These are phyloP conservation scores for Clonostachys rhizophaga DNA, from an alignment of 2,329 filamentous ascomycete genomes.

Conservation along the genomic window DNA sequence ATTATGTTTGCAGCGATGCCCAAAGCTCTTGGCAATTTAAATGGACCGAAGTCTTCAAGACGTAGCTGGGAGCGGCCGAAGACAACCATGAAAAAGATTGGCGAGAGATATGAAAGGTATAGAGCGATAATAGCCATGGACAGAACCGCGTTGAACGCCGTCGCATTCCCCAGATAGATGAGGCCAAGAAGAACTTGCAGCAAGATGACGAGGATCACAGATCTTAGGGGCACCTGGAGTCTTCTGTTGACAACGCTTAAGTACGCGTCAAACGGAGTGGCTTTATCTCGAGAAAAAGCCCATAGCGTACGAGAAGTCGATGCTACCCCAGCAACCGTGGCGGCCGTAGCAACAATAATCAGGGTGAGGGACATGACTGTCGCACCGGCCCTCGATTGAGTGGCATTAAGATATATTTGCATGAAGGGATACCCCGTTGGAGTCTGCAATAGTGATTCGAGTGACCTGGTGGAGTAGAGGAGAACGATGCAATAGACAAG, in stretches of 20 bases:
- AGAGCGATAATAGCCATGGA: slow-evolving; percentile 4
- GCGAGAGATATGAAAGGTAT: no score
- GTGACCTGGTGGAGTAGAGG: slow-evolving; percentile 31
- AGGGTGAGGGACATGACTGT: slow-evolving; percentile 20
- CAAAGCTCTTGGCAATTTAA: no score
- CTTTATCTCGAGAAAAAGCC: slow-evolving; percentile 31
- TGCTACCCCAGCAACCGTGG: slow-evolving; percentile 21
- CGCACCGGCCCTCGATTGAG: slow-evolving; percentile 13
- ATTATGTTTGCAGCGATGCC: no score
- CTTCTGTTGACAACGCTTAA: slow-evolving; percentile 24
- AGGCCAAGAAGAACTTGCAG: slow-evolving; percentile 23
- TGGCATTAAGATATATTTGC: slow-evolving; percentile 27
- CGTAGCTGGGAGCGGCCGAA: no score
- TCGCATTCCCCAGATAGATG: slow-evolving; percentile 34
- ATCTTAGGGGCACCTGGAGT: slow-evolving; percentile 24
- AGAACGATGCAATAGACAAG: slow-evolving; percentile 21
- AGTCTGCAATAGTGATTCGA: slow-evolving; percentile 28
- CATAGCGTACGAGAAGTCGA: slow-evolving; percentile 29
- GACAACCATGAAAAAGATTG: no score
- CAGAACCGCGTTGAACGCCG: slow-evolving; percentile 22
- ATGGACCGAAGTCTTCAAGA: no score
- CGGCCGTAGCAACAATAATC: slow-evolving; percentile 16
- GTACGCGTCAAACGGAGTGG: slow-evolving; percentile 24
- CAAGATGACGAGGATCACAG: slow-evolving; percentile 13
- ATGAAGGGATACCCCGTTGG: slow-evolving; percentile 36